These are phyloP conservation scores for Cinchona pubescens DNA, from an alignment of 257 asterid species.

Conservation along the genomic window DNA sequence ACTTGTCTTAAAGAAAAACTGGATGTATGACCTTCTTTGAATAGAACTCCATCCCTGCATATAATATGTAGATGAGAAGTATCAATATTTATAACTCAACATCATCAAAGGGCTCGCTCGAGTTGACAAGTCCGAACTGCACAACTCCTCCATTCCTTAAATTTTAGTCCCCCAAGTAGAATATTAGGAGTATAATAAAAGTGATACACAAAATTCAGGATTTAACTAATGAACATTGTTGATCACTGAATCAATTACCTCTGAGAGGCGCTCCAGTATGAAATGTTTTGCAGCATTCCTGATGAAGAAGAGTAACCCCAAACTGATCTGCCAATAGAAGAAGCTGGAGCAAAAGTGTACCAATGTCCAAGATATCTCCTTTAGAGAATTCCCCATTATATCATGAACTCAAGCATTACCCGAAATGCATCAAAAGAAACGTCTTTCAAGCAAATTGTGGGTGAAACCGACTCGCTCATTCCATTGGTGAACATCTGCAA, in stretches of 20 bases:
- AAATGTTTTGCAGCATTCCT: slow-evolving; percentile 89
- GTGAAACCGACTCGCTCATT: slow-evolving; percentile 80
- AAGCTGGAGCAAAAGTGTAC: slow-evolving; percentile 70
- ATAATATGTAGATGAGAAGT: slow-evolving; percentile 63
- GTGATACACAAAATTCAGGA: background rate
- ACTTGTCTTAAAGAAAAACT: slow-evolving; percentile 85
- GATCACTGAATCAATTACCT: slow-evolving; percentile 50
- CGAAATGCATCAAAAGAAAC: slow-evolving; percentile 67
- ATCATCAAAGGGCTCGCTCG: slow-evolving; percentile 39
- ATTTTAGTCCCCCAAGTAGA: slow-evolving; percentile 33
- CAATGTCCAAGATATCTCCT: slow-evolving; percentile 43
- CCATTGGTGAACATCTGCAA: slow-evolving; percentile 98
- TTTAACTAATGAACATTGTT: background rate
- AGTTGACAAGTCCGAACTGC: slow-evolving; percentile 50
- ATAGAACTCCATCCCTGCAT: slow-evolving; percentile 97
- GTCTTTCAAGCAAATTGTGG: slow-evolving; percentile 67
- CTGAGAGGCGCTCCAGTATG: slow-evolving; percentile 80
- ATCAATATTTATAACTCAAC: slow-evolving; percentile 51
- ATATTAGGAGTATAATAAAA: slow-evolving; percentile 26
- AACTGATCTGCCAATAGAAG: slow-evolving; percentile 87
- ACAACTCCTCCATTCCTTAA: slow-evolving; percentile 56
- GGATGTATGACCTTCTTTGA: slow-evolving; percentile 79
- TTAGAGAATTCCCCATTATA: slow-evolving; percentile 60
- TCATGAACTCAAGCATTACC: slow-evolving; percentile 82
- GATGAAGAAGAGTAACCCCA: slow-evolving; percentile 90